Base-by-base conservation (phyloP, 139 green algal species). In the Zygnema circumcarinatum region DNA sequence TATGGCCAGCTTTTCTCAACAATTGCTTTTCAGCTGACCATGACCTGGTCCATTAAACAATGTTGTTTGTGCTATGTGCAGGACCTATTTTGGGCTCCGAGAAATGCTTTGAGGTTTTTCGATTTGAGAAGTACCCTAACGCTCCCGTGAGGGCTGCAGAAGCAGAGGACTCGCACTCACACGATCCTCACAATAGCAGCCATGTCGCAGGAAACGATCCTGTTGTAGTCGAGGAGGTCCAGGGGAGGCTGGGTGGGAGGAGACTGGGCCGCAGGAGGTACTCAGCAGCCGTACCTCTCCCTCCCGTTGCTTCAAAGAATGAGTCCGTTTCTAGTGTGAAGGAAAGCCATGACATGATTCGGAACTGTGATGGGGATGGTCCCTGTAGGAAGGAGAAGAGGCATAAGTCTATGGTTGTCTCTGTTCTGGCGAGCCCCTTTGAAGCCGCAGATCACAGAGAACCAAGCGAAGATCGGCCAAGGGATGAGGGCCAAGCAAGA, bases 321-420 rank as follows among this genome's bases (percentile, higher is more conserved):
- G 7, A 62, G 16, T 25, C 47, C 7, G 47, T 16, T 62, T 16
- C 47, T 25, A 62, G 16, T 62, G 47, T 62, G 47, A 62, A 62
- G 47, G 47, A 62, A 16, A 7, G 47, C 7, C 47, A 7, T 62
- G n/a, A n/a, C n/a, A n/a, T n/a, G n/a, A n/a, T n/a, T n/a, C n/a
- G n/a, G n/a, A n/a, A n/a, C n/a, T n/a, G n/a, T n/a, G n/a, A n/a
- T n/a, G n/a, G n/a, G n/a, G n/a, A n/a, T n/a, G n/a, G n/a, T n/a
- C n/a, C 47, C 47, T 7, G 16, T 25, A 62, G 47, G 69, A 39
- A 78, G 69, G 16, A 78, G 69, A 38, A 7, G 16, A 41, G 16
- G n/a, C n/a, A 83, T 33, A 87, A 40, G 69, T 78, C 72, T 16
- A 87, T 88, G 72, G 82, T 88, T 2, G 82, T 88, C 35, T 88